Conservation (phyloP, 371 early-diverging fungal genomes). For the Phascolomyces articulosus region DNA sequence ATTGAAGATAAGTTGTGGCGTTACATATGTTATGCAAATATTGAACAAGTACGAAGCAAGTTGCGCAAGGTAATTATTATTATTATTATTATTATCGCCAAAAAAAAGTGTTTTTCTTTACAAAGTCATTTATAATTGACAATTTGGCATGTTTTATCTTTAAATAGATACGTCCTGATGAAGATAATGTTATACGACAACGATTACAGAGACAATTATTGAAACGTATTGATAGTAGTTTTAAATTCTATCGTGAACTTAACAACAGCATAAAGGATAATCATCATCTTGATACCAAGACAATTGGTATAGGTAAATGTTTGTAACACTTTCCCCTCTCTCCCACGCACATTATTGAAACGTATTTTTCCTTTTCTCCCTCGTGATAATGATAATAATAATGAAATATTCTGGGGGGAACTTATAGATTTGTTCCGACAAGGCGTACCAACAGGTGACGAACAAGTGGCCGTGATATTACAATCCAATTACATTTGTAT, state of each 20-base stretch:
- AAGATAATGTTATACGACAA: constrained; percentile 13
- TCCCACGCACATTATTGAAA: no score
- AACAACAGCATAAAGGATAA: constrained; percentile 33
- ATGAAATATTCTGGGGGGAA: no score
- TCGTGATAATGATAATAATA: no score
- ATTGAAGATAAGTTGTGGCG: constrained; percentile 55
- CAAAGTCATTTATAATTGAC: neutral
- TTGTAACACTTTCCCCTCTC: no score
- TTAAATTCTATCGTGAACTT: constrained; percentile 49
- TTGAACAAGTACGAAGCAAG: constrained; percentile 41
- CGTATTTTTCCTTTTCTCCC: no score
- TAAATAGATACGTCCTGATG: constrained; percentile 1
- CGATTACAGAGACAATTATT: constrained; percentile 26
- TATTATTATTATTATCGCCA: neutral
- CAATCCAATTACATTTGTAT: constrained; percentile 51
- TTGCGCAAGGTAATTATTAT: constrained; percentile 39
- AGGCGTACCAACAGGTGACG: constrained; percentile 16
- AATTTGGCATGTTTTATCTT: neutral
- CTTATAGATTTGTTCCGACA: constrained; percentile 28
- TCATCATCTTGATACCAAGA: constrained; percentile 38
- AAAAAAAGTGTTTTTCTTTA: neutral
- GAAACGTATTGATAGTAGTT: constrained; percentile 36
- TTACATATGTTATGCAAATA: constrained; percentile 47
- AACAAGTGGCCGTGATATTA: constrained; percentile 34
- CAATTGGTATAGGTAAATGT: constrained; percentile 45